Base-by-base conservation (phyloP, 208 protist species). In the Endotrypanum monterogeii region DNA sequence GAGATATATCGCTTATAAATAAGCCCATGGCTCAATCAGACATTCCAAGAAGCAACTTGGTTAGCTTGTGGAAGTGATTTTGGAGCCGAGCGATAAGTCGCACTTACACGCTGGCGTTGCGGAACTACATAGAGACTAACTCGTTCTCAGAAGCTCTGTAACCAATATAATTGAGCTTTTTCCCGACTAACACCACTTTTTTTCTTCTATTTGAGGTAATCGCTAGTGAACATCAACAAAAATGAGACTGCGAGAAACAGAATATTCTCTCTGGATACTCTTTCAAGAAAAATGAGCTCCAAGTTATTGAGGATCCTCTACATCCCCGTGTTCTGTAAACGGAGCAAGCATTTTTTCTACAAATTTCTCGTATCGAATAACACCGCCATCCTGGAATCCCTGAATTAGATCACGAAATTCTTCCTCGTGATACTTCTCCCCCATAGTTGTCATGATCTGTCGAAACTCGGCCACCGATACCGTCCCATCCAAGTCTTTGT, bases 371-470 rank as follows among this genome's bases (percentile, higher is more conserved):
- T 98, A 98, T 69, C 95, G 90, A 79, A 98, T 95, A 23, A 94
- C 83, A 52, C 94, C 94, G 83, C 92, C 88, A 11, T 96, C 90
- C 18, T 96, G 92, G 71, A 98, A 98, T 0, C 94, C 94, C 63
- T 96, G 87, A 79, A 98, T 97, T 14, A 98, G 65, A 62, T 98
- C 93, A 52, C 90, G 85, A 57, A 98, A 95, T 65, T 99, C 97
- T 48, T 99, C 96, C 54, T 99, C 96, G 63, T 92, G 90, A 73
- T 99, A 96, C 78, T 98, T 98, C 78, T 99, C 98, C 37, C 98
- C 98, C 83, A 99, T 91, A 23, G 96, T 98, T 2, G 96, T 98
- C 94, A 99, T 98, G 52, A 99, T 97, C 73, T 98, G 96, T 46
- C 94, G 90, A 68, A 99, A 96, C 75, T 99, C 98, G n/a, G 88